Conservation (phyloP, 176 grass and related monocot species). For the Urochloa ruziziensis region DNA sequence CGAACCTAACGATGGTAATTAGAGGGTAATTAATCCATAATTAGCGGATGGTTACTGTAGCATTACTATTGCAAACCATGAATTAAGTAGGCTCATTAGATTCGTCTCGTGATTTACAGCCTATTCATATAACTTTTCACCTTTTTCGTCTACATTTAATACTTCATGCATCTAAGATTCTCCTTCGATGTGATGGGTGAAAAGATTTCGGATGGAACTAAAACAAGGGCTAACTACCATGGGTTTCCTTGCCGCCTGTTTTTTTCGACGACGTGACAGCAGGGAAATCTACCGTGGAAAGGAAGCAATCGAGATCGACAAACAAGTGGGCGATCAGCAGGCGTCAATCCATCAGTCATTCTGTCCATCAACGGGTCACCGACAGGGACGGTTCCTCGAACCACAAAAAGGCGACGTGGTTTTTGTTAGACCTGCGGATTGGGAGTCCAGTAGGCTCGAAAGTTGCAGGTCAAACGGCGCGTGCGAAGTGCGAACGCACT, state of each 20-base stretch:
- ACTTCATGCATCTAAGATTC: too few relatives aligned
- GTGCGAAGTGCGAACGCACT: not conserved
- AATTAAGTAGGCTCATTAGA: too few relatives aligned
- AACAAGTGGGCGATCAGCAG: not conserved
- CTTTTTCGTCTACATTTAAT: too few relatives aligned
- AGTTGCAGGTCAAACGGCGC: not conserved
- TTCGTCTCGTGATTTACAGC: too few relatives aligned
- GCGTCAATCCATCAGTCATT: not conserved
- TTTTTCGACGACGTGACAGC: not conserved
- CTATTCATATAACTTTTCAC: too few relatives aligned
- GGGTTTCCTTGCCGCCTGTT: not conserved
- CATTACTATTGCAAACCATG: too few relatives aligned
- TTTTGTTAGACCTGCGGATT: not conserved
- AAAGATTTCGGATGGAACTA: too few relatives aligned
- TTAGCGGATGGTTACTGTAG: too few relatives aligned
- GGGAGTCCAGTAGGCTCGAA: not conserved
- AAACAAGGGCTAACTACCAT: too few relatives aligned
- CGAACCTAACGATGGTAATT: too few relatives aligned
- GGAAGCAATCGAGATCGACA: not conserved
- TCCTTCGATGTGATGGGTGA: too few relatives aligned
- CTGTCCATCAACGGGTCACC: not conserved
- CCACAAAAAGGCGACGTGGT: not conserved
- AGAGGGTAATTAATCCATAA: too few relatives aligned
- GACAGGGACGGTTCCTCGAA: conserved; percentile 20
- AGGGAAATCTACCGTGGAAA: not conserved